Evolutionary conservation across 768 basidiomycete genomes (phyloP).

Genomic region (Auriscalpium orientale): DNA sequence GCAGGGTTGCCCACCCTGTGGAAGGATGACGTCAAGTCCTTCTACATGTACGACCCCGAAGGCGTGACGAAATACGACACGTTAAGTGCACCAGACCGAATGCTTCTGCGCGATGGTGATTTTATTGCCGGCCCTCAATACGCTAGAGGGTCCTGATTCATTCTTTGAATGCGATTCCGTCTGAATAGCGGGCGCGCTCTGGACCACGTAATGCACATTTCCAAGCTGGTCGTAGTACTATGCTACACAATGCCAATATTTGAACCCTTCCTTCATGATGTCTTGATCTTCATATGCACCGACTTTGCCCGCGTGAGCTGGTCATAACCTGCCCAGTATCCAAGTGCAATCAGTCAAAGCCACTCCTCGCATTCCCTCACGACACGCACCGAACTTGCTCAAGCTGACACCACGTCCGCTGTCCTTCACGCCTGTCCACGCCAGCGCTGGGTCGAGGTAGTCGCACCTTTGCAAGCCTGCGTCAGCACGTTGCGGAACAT

Average conservation of each 20-base stretch:
- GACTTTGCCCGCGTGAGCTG: slow-evolving; percentile 77
- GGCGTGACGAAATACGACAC: too few relatives aligned
- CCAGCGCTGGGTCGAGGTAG: slow-evolving; percentile 83
- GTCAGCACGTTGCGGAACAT: slow-evolving; percentile 4
- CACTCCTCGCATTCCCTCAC: too few relatives aligned
- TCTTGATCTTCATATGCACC: slow-evolving; percentile 78
- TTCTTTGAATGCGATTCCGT: background rate
- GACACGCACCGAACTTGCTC: slow-evolving; percentile 72
- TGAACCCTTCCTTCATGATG: slow-evolving; percentile 14
- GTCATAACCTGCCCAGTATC: slow-evolving; percentile 57
- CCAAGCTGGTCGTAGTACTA: too few relatives aligned
- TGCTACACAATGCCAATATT: background rate
- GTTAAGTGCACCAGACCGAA: slow-evolving; percentile 18
- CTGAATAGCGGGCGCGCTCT: too few relatives aligned
- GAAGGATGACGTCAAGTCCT: too few relatives aligned
- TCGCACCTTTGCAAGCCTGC: slow-evolving; percentile 51
- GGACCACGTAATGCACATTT: background rate
- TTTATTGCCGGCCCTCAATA: slow-evolving; percentile 10
- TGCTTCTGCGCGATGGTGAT: slow-evolving; percentile 10
- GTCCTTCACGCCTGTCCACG: slow-evolving; percentile 93
- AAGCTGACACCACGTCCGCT: slow-evolving; percentile 88
- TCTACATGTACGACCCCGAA: too few relatives aligned
- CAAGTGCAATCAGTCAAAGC: background rate
- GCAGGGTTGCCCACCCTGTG: too few relatives aligned
- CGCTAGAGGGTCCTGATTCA: slow-evolving; percentile 14